These are phyloP conservation scores for Castanea crenata DNA, from an alignment of 306 rosid genomes.

Conservation along the genomic window DNA sequence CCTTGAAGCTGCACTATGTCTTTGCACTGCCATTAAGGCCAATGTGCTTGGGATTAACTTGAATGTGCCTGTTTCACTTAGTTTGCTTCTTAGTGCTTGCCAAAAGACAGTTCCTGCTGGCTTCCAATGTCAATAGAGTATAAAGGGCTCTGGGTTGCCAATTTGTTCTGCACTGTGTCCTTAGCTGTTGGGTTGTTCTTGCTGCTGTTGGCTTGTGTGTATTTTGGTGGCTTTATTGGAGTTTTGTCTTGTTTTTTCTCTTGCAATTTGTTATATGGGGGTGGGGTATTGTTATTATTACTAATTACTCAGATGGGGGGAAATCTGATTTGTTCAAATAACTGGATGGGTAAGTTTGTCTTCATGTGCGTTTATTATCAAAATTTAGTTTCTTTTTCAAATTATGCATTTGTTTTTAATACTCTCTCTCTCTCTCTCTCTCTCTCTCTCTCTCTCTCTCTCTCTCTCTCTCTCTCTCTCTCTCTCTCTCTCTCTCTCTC, in stretches of 20 bases:
- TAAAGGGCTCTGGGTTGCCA: neutral
- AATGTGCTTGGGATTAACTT: slow-evolving; percentile 72
- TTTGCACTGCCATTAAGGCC: slow-evolving; percentile 77
- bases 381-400: neutral
- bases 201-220: neutral
- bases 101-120: slow-evolving; percentile 67
- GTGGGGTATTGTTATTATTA: no score
- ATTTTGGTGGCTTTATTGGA: neutral
- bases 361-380: neutral
- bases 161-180: neutral
- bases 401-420: neutral
- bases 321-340: neutral
- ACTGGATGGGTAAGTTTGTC: slow-evolving; percentile 33
- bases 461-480: no score
- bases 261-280: neutral
- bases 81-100: slow-evolving; percentile 70
- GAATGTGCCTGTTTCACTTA: slow-evolving; percentile 55
- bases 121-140: slow-evolving; percentile 39
- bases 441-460: no score
- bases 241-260: neutral
- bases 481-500: no score
- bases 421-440: no score
- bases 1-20: slow-evolving; percentile 70
- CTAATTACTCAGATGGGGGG: neutral
- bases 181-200: neutral